Evolutionary conservation across 179 eudicot genomes (phyloP).

Genomic region (Dionaea muscipula): DNA sequence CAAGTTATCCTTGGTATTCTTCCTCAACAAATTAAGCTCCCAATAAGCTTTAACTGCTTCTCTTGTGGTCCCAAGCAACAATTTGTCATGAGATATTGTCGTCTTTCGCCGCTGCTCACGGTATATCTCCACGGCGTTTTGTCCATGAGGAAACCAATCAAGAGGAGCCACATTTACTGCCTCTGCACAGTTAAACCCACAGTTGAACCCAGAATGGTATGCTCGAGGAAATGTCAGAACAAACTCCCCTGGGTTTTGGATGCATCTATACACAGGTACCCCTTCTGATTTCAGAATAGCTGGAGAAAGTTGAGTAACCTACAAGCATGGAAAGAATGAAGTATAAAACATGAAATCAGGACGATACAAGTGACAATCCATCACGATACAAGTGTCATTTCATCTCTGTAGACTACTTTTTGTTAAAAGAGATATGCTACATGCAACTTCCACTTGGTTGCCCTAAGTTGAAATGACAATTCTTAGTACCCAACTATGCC

Average conservation of each 20-base stretch:
- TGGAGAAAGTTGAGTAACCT: constrained; percentile 95
- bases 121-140: constrained; percentile 88
- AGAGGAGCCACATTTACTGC: constrained; percentile 98
- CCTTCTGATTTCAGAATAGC: constrained; percentile 74
- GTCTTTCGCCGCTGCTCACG: constrained; percentile 84
- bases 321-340: constrained; percentile 1
- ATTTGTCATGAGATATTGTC: constrained; percentile 89
- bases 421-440: no score
- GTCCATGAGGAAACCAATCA: constrained; percentile 98
- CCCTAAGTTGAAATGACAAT: no score
- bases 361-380: no score
- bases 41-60: constrained; percentile 95
- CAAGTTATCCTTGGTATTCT: constrained; percentile 51
- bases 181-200: constrained; percentile 98
- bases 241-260: constrained; percentile 86
- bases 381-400: no score
- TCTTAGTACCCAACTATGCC: no score
- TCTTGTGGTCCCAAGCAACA: constrained; percentile 94
- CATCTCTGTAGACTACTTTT: no score
- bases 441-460: no score
- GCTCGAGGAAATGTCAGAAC: constrained; percentile 94
- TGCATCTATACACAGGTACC: constrained; percentile 86
- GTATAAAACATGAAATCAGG: no score
- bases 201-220: constrained; percentile 95
- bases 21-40: constrained; percentile 70